Evolutionary conservation across 495 filamentous ascomycete species (phyloP).

Genomic region (Oleoguttula mirabilis): DNA sequence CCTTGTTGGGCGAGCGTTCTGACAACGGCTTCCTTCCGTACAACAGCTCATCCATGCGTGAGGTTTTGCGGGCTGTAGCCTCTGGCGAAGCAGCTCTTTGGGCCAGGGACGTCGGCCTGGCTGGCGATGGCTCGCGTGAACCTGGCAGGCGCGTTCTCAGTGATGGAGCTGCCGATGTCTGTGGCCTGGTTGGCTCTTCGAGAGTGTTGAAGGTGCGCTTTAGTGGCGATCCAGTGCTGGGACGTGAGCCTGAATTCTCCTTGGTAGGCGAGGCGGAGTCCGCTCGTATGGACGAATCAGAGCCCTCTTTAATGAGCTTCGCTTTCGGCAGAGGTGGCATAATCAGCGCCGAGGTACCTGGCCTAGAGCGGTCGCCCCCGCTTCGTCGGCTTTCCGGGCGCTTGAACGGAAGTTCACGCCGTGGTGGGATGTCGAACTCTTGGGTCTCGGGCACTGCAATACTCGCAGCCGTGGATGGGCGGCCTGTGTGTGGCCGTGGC

Average conservation of each 20-base stretch:
- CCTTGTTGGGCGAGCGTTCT: conserved; percentile 4
- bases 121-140: too few relatives aligned
- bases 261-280: background rate
- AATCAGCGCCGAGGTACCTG: conserved; percentile 11
- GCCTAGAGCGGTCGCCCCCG: conserved; percentile 10
- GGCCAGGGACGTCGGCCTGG: too few relatives aligned
- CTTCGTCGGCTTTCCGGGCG: conserved; percentile 7
- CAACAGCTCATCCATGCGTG: conserved; percentile 12
- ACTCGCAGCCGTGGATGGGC: conserved; percentile 5
- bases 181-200: background rate
- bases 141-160: too few relatives aligned
- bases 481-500: background rate
- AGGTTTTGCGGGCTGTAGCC: background rate
- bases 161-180: too few relatives aligned
- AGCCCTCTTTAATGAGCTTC: conserved; percentile 13
- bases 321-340: conserved; percentile 22
- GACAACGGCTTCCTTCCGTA: background rate
- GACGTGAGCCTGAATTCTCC: background rate
- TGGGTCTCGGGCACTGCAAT: background rate
- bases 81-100: too few relatives aligned
- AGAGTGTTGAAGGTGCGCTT: conserved; percentile 4
- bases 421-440: conserved; percentile 24
- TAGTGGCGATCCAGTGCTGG: conserved; percentile 10
- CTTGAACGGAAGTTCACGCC: conserved; percentile 29
- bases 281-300: background rate